Evolutionary conservation across 176 grass and related monocot genomes (phyloP), one percentile per base, ranked within the genome.

Genomic region (Oryza australiensis): DNA sequence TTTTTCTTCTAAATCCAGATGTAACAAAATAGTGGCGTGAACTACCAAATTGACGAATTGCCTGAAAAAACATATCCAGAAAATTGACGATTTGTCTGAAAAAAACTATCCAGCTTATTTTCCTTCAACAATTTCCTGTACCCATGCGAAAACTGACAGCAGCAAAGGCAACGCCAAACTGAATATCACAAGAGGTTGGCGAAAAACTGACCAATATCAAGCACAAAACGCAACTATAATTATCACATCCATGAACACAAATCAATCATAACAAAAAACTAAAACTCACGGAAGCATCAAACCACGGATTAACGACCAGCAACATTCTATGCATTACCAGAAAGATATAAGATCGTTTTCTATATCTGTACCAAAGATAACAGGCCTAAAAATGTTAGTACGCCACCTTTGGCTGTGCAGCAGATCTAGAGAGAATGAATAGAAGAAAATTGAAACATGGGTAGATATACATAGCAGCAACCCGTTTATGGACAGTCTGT

Each of bases 311-410:
- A 37, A 37, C 13, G 43, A 33, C 22, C 7, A 68, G 64, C 28
- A 68, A 53, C 12, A 80, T 51, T 26, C n/a, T 70, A 70, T 12
- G 43, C 48, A 80, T 40, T 37, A 70, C 26, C n/a, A 81, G 2
- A 5, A 18, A 37, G 29, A 27, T 57, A 69, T 57, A 80, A 80
- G 46, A 70, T 2, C 1, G 32, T 40, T 35, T 45, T 81, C 57
- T 82, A 24, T 73, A 53, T 82, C 24, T 82, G 68, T 82, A 82
- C 51, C 55, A 73, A 72, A 32, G 48, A 62, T 43, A 68, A 35
- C 79, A 82, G 34, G 9, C 51, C 67, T 38, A 10, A 70, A 62
- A 53, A 3, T 1, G 68, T 82, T 43, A 62, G 68, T 7, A 62
- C 60, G 35, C 68, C 68, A 64, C 26, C 68, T 63, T 53, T 53